Percentiles rank a stretch among this genome's conserved stretches.
Evolutionary conservation across 495 filamentous ascomycete species (phyloP).

Genomic region (Penicillium fimorum): DNA sequence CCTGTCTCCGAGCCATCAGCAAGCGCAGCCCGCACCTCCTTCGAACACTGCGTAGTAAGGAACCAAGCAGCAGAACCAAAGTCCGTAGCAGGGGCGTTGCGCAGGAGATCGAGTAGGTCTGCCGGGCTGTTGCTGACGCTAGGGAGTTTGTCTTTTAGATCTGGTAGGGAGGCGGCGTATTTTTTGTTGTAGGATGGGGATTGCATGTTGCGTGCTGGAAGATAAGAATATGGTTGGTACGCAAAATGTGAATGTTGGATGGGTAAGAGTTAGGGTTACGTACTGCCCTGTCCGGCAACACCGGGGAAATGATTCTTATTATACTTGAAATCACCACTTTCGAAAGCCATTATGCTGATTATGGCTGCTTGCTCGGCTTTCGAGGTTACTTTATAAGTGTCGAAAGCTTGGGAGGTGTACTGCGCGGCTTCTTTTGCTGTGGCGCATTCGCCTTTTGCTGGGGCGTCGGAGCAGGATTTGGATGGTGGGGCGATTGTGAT

Average conservation of each 20-base stretch:
- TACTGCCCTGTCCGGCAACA: constrained; percentile 67
- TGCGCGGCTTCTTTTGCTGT: constrained; percentile 63
- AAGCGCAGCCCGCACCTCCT: constrained; percentile 45
- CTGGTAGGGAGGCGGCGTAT: constrained; percentile 61
- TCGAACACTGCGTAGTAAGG: constrained; percentile 60
- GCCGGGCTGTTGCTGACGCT: constrained; percentile 39
- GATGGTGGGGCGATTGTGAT: constrained; percentile 54
- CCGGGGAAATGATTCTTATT: constrained; percentile 65
- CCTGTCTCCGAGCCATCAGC: constrained; percentile 51
- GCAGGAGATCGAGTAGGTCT: constrained; percentile 57
- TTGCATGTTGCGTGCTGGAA: constrained; percentile 70
- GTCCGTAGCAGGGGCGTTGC: constrained; percentile 56
- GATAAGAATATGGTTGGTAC: background rate
- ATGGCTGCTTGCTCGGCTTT: constrained; percentile 62
- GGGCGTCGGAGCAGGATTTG: constrained; percentile 43
- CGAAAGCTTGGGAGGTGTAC: constrained; percentile 54
- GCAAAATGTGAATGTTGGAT: background rate
- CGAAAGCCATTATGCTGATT: constrained; percentile 62
- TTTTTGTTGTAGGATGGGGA: constrained; percentile 53
- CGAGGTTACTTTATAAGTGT: constrained; percentile 52
- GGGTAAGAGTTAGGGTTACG: constrained; percentile 15
- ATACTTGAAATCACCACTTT: constrained; percentile 66
- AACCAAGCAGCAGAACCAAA: constrained; percentile 80
- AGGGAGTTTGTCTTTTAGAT: constrained; percentile 38
- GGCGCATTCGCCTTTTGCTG: constrained; percentile 58